Conservation (phyloP, 192 early-diverging fungal genomes). For the Pilaira anomala region DNA sequence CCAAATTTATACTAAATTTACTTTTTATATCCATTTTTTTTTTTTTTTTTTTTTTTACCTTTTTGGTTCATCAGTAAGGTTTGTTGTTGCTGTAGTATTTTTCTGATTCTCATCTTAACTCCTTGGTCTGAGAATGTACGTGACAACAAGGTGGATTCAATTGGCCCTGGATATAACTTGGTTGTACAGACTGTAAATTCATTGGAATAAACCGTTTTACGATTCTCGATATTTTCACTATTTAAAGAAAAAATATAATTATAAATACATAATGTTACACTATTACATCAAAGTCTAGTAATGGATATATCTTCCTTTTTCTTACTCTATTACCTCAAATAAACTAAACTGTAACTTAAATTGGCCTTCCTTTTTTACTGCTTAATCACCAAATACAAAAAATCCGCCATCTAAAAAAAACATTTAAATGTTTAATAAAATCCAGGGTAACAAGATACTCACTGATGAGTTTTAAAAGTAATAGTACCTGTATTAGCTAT, state of each 20-base stretch:
- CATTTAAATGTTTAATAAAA: not conserved
- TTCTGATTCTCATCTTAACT: constrained; percentile 87
- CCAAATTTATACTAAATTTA: not conserved
- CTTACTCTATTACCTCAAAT: constrained; percentile 82
- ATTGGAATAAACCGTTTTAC: constrained; percentile 55
- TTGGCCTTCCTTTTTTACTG: constrained; percentile 84
- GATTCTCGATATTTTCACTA: constrained; percentile 53
- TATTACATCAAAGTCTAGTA: too few species aligned
- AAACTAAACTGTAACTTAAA: constrained; percentile 80
- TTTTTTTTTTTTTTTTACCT: constrained; percentile 2
- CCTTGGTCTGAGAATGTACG: constrained; percentile 93
- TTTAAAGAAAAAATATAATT: constrained; percentile 60
- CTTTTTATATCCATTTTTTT: not conserved
- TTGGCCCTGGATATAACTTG: constrained; percentile 92
- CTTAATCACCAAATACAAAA: constrained; percentile 94
- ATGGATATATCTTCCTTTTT: too few species aligned
- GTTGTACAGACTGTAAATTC: constrained; percentile 81
- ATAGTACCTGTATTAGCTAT: constrained; percentile 59
- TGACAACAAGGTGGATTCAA: constrained; percentile 81
- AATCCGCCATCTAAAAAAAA: constrained; percentile 74
- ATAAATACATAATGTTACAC: constrained; percentile 26
- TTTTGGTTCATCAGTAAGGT: not conserved
- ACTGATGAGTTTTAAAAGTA: not conserved
- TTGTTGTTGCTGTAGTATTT: too few species aligned
- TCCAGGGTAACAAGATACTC: too few species aligned